A percentile compares a stretch with the other conserved stretches of the same genome.
These are phyloP conservation scores for Dillenia turbinata DNA, from an alignment of 164 flowering plant genomes.

Conservation along the genomic window DNA sequence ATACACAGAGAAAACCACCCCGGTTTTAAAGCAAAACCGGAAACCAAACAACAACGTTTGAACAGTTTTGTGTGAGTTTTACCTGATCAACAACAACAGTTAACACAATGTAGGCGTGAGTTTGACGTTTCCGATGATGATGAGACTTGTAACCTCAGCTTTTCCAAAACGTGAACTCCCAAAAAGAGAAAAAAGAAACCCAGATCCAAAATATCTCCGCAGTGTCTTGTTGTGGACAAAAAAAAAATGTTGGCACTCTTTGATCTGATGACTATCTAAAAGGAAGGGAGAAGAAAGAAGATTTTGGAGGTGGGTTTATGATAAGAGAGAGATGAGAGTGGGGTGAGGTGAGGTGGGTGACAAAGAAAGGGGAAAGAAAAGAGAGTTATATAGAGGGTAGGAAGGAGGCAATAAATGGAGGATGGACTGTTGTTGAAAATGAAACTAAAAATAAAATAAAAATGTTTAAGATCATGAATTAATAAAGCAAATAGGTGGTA, in stretches of 20 bases:
- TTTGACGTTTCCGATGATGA: no score
- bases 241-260: no score
- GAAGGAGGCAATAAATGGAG: conserved; percentile 19
- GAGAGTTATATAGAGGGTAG: conserved; percentile 13
- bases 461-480: no score
- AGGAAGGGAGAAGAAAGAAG: neutral
- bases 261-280: neutral
- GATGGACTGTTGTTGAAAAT: conserved; percentile 22
- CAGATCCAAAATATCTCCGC: neutral
- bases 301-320: neutral
- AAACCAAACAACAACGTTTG: no score
- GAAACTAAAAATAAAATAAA: no score
- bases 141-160: no score
- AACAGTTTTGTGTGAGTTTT: no score
- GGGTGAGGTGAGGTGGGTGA: conserved; percentile 2
- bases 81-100: no score
- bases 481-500: no score
- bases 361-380: conserved; percentile 7
- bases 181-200: neutral
- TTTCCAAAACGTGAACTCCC: no score
- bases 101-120: no score
- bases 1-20: neutral
- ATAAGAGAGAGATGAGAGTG: neutral
- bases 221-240: no score
- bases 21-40: neutral